These are phyloP conservation scores for Bipolaris cookei DNA, from an alignment of 2,329 filamentous ascomycete species.

Conservation along the genomic window DNA sequence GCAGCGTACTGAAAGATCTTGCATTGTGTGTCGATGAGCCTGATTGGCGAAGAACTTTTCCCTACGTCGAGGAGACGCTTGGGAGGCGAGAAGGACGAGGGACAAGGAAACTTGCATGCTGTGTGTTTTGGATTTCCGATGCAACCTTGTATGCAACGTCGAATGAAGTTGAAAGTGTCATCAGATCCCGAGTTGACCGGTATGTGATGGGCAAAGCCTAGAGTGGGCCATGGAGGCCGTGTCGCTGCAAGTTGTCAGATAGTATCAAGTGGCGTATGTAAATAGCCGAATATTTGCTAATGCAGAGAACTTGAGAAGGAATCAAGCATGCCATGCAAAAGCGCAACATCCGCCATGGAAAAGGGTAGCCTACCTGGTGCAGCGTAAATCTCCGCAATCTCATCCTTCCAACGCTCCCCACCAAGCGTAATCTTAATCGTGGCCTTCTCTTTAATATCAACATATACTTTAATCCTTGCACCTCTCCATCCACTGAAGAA, in stretches of 20 bases:
- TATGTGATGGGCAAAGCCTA: constrained; percentile 39
- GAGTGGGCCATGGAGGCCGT: constrained; percentile 40
- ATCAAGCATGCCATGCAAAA: background rate
- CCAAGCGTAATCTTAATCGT: constrained; percentile 37
- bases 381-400: constrained; percentile 38
- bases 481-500: constrained; percentile 39
- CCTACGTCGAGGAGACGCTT: constrained; percentile 45
- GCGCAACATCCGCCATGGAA: background rate
- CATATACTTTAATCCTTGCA: constrained; percentile 24
- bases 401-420: constrained; percentile 29
- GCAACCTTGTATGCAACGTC: constrained; percentile 42
- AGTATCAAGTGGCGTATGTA: background rate
- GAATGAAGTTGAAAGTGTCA: constrained; percentile 43
- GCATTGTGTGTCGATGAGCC: constrained; percentile 41
- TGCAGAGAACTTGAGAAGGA: background rate
- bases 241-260: constrained; percentile 29
- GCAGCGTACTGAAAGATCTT: constrained; percentile 39
- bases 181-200: constrained; percentile 42
- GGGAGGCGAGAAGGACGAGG: constrained; percentile 28
- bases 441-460: constrained; percentile 37
- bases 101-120: constrained; percentile 30
- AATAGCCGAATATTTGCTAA: background rate
- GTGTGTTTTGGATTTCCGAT: constrained; percentile 41
- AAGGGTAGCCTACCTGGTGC: constrained; percentile 31
- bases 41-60: constrained; percentile 35